Base-by-base conservation (phyloP, 2,329 filamentous ascomycete species). In the Calycina herbarum region DNA sequence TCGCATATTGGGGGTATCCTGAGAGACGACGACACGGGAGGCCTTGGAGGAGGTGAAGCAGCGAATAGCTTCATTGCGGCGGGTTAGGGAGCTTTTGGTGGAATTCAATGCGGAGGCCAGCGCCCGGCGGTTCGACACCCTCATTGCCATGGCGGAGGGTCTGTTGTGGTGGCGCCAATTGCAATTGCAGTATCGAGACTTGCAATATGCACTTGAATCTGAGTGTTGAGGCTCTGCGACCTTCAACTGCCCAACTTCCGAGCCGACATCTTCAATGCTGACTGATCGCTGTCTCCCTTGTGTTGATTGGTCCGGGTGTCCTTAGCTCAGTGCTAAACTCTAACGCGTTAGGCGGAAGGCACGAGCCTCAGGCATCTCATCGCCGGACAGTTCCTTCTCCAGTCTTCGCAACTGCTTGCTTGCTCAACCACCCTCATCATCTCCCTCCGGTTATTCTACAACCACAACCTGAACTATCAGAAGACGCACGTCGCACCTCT, bases 1-100 rank as follows among this genome's bases (percentile, higher is more conserved):
- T 76, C 91, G 85, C 82, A 90, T 82, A 81, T 93, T 92, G 66
- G 85, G 82, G 57, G 82, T 79, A 73, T 78, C 78, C 71, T 83
- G 82, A 81, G 76, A 88, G 77, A 80, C 82, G 79, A 74, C 84
- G 81, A 74, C 71, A 64, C 72, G 70, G 57, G 69, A 66, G 64
- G 57, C 61, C 73, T 78, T 70, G 76, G 80, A 73, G 72, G 76
- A 71, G 72, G 77, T 68, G 80, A 76, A 71, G 79, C 78, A 61
- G 45, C 74, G 73, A 59, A 70, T 63, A 24, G 58, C 62, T 59
- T 72, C 71, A 59, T 70, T 73, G 58, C 69, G 69, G 33, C 69
- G 71, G 17, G 59, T 51, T 20, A 71, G 58, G 33, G 63, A 62
- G 58, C 80, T 78, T 73, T 79, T 83, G 59, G 78, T 77, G n/a